A percentile compares a stretch with the other conserved stretches of the same genome.
Evolutionary conservation across 1,139 yeast species (phyloP).

Genomic region (Pichia sp.): DNA sequence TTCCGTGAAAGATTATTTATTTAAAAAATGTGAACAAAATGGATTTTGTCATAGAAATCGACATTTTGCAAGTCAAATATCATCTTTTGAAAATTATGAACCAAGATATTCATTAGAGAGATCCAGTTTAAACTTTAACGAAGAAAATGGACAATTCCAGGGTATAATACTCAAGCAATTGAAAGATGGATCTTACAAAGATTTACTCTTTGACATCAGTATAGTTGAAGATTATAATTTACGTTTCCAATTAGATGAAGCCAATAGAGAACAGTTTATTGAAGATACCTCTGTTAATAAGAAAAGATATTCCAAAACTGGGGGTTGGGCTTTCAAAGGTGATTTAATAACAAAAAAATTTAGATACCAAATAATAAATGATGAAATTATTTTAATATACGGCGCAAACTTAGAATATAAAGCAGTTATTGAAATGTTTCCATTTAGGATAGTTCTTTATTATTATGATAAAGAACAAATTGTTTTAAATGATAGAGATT

Average conservation of each 20-base stretch:
- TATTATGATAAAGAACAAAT: slow-evolving; percentile 43
- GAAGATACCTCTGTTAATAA: slow-evolving; percentile 26
- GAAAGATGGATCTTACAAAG: slow-evolving; percentile 29
- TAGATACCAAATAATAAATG: slow-evolving; percentile 20
- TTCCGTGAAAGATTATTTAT: slow-evolving; percentile 64
- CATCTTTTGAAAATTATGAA: slow-evolving; percentile 28
- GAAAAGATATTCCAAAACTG: slow-evolving; percentile 55
- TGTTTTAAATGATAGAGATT: slow-evolving; percentile 58
- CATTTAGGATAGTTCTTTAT: slow-evolving; percentile 47
- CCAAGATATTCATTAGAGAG: slow-evolving; percentile 53
- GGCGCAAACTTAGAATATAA: slow-evolving; percentile 31
- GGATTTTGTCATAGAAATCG: slow-evolving; percentile 86
- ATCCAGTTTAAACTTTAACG: slow-evolving; percentile 32
- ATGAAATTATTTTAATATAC: slow-evolving; percentile 32
- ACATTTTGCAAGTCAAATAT: slow-evolving; percentile 52
- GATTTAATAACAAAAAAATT: slow-evolving; percentile 16
- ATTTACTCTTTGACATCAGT: slow-evolving; percentile 51
- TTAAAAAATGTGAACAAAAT: slow-evolving; percentile 73
- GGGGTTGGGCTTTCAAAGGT: slow-evolving; percentile 48
- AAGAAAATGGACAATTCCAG: slow-evolving; percentile 26
- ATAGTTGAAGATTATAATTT: slow-evolving; percentile 49
- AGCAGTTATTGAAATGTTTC: slow-evolving; percentile 37
- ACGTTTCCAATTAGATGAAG: slow-evolving; percentile 62
- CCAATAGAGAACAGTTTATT: slow-evolving; percentile 29
- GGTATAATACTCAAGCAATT: slow-evolving; percentile 44